Percentiles rank a stretch among this genome's conserved stretches.
Conservation (phyloP, 1,284 basidiomycete species). For the Ceratobasidium sp. region DNA sequence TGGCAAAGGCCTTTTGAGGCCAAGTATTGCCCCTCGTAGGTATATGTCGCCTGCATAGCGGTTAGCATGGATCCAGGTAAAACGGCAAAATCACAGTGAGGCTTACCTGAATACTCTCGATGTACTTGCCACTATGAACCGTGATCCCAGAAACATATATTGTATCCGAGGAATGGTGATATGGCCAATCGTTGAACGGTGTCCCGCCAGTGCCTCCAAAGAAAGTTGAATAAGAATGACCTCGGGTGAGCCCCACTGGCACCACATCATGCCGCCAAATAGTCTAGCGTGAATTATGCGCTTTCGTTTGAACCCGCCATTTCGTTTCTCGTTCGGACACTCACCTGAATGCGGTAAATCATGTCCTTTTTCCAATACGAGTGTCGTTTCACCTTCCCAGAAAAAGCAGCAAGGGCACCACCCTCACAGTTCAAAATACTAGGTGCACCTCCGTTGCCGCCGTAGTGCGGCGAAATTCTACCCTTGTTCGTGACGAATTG, state of each 20-base stretch:
- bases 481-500: conserved; percentile 25
- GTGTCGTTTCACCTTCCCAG: conserved; percentile 4
- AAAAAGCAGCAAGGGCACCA: conserved; percentile 10
- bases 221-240: conserved; percentile 5
- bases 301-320: not conserved
- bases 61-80: not conserved
- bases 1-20: not conserved
- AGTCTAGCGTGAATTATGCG: not conserved
- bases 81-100: not conserved
- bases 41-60: conserved; percentile 19
- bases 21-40: not conserved
- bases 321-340: not conserved
- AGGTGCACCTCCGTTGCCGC: not conserved
- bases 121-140: conserved; percentile 8
- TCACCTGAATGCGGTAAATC: conserved; percentile 5
- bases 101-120: conserved; percentile 30
- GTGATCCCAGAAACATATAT: not conserved
- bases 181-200: conserved; percentile 36
- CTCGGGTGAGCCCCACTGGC: not conserved
- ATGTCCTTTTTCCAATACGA: conserved; percentile 5
- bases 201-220: conserved; percentile 6
- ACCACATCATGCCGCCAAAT: conserved; percentile 25
- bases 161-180: not conserved
- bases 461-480: conserved; percentile 5
- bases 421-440: conserved; percentile 1